These are phyloP conservation scores for Fusarium nisikadoi DNA, from an alignment of 2,329 filamentous ascomycete genomes.

Conservation along the genomic window DNA sequence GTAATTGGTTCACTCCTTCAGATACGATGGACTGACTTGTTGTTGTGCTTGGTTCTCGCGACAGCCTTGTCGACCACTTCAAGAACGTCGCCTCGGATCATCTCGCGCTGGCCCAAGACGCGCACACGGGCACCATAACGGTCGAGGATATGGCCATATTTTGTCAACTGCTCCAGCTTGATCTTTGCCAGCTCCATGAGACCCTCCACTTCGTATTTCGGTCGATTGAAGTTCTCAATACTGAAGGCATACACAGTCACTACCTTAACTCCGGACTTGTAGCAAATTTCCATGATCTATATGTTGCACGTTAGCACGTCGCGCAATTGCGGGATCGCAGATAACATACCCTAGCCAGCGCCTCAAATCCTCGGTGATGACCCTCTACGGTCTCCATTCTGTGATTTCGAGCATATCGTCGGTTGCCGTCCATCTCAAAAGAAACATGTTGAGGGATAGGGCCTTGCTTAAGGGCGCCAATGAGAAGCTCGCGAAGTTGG, in stretches of 20 bases:
- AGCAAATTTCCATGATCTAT: conserved; percentile 95
- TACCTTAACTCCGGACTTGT: conserved; percentile 95
- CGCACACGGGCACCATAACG: conserved; percentile 90
- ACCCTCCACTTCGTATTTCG: conserved; percentile 94
- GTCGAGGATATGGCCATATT: conserved; percentile 93
- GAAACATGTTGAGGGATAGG: conserved; percentile 94
- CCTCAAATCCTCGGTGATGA: conserved; percentile 95
- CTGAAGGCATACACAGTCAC: conserved; percentile 99
- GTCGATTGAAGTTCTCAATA: conserved; percentile 98
- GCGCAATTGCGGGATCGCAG: conserved; percentile 53
- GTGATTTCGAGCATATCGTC: conserved; percentile 88
- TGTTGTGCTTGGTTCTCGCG: conserved; percentile 87
- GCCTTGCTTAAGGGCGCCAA: conserved; percentile 88
- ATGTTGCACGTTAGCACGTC: conserved; percentile 9
- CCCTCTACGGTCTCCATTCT: conserved; percentile 97
- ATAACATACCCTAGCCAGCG: conserved; percentile 79
- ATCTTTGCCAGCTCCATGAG: conserved; percentile 98
- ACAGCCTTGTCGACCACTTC: conserved; percentile 89
- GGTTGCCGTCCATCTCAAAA: conserved; percentile 99
- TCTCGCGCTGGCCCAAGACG: conserved; percentile 83
- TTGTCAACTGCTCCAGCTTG: conserved; percentile 89
- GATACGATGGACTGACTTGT: conserved; percentile 63
- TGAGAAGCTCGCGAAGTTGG: conserved; percentile 83
- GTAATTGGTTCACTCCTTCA: neutral
- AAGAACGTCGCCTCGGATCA: conserved; percentile 88